Base-by-base conservation (phyloP, 768 basidiomycete genomes). In the Guyanaporus albipodus region DNA sequence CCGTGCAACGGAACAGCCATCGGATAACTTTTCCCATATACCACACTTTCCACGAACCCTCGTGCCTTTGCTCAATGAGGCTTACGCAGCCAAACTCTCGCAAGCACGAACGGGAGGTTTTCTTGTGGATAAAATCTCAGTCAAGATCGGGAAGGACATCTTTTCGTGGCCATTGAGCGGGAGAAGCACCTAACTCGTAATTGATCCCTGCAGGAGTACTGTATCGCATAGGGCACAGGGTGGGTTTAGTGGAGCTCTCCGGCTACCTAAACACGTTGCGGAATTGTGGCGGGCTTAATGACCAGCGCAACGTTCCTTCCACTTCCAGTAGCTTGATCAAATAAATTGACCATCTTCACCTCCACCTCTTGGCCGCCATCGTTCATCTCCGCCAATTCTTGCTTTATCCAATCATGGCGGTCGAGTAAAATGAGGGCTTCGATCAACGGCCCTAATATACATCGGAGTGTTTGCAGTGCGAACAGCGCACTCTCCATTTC, bases 121-220 rank as follows among this genome's bases (percentile, higher is more conserved):
- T 54, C 70, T 76, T 35, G 78, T 75, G 2, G 73, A 73, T 35
- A 68, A 72, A 39, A 60, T 91, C n/a, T 70, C 71, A 32, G 69
- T 83, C 36, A 85, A 77, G 61, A 87, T 91, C 31, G 89, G 87
- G 10, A 86, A 83, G 61, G 80, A 87, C 8, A 65, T 78, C 6
- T 67, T 57, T 53, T 67, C 67, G 40, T 89, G 76, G 79, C 59
- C 60, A 24, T 44, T 76, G 35, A 40, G 41, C 4, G 55, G 59
- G 42, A 37, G 15, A 44, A 38, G 35, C 50, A 44, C n/a, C n/a
- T n/a, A 38, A 48, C 52, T 24, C 23, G 36, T 42, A 46, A 49
- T 49, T 34, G 36, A 38, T 48, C 44, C 46, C 32, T 54, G 48
- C 33, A 17, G 29, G 27, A 31, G 17, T n/a, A 45, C 38, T 41